Evolutionary conservation across 2,329 filamentous ascomycete genomes (phyloP), one percentile per base, ranked within the genome.

Genomic region (Ascosphaera acerosa): DNA sequence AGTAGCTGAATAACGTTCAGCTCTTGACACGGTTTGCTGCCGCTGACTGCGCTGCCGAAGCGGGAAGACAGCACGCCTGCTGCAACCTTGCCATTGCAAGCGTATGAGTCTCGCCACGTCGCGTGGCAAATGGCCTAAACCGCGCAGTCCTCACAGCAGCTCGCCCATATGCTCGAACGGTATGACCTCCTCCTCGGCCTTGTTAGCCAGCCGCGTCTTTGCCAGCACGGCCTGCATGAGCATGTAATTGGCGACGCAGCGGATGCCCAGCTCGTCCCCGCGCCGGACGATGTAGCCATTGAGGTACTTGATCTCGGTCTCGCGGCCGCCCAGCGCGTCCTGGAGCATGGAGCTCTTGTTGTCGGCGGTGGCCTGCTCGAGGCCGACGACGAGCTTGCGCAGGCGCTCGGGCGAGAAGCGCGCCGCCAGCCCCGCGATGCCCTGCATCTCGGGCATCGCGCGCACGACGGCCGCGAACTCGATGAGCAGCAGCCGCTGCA

Each of bases 221-320:
- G 69, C 76, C 44, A 75, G 69, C 30, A 92, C 70, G 53, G 81
- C 52, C 32, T 70, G 58, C 48, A 74, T 56, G 26, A 89, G 56
- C 58, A 76, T 63, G 41, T 71, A 70, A 45, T 90, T 87, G 37
- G 72, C 58, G 7, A 68, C 65, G 42, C 70, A 70, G 31, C 65
- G 57, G n/a, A 91, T 57, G 2, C 77, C 76, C 36, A 82, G 43
- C 45, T 76, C 65, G 41, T 66, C 61, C 0, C 76, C 87, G 25
- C 73, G 64, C 31, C 58, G 61, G 18, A 89, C 61, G 36, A 97
- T 74, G 53, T 84, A 97, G 1, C 82, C 84, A 47, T 89, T 92
- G 40, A 84, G 64, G 43, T 73, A 90, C 29, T 82, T 67, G 25
- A 92, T 65, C 42, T 91, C 80, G 0, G 77, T 80, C 35, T 59